Percentiles rank a stretch among this genome's conserved stretches.
Conservation (phyloP, 192 early-diverging fungal species). For the Rhizoclosmatium sp. region DNA sequence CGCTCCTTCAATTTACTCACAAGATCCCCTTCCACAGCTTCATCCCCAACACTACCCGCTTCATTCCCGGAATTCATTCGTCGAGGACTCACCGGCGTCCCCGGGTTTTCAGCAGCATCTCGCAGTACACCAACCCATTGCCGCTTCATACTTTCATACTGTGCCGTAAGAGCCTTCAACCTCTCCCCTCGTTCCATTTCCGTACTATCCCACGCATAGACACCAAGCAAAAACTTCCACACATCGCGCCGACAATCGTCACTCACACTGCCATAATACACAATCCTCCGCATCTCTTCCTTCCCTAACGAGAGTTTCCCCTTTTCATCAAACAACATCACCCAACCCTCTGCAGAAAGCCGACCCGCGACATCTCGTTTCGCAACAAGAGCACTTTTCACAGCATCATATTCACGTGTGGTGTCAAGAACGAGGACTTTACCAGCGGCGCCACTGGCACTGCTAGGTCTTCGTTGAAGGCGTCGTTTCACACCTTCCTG, state of each 20-base stretch:
- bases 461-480: neutral
- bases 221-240: slow-evolving; percentile 87
- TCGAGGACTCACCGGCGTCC: neutral
- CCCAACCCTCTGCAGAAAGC: slow-evolving; percentile 52
- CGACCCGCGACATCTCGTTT: neutral
- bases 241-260: slow-evolving; percentile 80
- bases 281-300: slow-evolving; percentile 42
- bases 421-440: slow-evolving; percentile 53
- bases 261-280: slow-evolving; percentile 75
- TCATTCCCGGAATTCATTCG: neutral
- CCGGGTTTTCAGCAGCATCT: slow-evolving; percentile 35
- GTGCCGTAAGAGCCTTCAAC: slow-evolving; percentile 56
- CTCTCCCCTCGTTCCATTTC: slow-evolving; percentile 73
- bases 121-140: slow-evolving; percentile 58
- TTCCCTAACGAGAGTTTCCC: slow-evolving; percentile 41
- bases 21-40: slow-evolving; percentile 60
- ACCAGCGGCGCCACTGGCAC: slow-evolving; percentile 39
- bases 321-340: slow-evolving; percentile 48
- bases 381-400: neutral
- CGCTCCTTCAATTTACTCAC: slow-evolving; percentile 59
- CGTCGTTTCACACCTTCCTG: slow-evolving; percentile 2
- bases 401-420: neutral
- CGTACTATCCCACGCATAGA: slow-evolving; percentile 86
- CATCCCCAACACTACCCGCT: slow-evolving; percentile 67
- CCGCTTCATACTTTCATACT: slow-evolving; percentile 51